Percentiles rank a stretch among this genome's conserved stretches.
phyloP scores from a whole-genome alignment of 345 rosid genomes.

The Jatropha curcas region DNA sequence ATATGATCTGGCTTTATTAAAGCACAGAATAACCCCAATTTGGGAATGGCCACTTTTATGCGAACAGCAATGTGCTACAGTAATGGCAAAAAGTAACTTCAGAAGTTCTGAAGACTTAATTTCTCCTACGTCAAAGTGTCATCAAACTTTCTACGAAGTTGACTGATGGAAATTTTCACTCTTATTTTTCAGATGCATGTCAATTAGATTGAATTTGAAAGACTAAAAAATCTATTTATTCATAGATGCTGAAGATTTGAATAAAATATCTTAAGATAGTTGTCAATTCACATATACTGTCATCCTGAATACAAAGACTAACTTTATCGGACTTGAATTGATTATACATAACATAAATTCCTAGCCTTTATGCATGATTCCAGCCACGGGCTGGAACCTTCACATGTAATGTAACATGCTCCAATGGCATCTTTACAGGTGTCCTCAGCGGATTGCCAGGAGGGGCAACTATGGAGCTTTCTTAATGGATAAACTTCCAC shows the following conservation, averaged over 20 bases:
- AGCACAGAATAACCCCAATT: too few species aligned
- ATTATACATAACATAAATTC: background rate
- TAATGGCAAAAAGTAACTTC: too few species aligned
- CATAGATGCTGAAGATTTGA: background rate
- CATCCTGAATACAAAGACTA: background rate
- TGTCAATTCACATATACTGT: background rate
- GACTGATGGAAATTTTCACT: background rate
- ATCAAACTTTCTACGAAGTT: too few species aligned
- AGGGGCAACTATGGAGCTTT: slow-evolving; percentile 94
- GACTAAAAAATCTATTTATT: background rate
- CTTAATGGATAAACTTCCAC: slow-evolving; percentile 91
- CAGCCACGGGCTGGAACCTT: background rate
- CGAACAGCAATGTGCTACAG: too few species aligned
- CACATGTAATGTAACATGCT: background rate
- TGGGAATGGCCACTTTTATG: too few species aligned
- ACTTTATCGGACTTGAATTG: background rate
- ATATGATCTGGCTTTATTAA: too few species aligned
- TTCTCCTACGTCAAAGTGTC: too few species aligned
- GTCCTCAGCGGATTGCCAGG: slow-evolving; percentile 93
- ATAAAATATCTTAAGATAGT: too few species aligned
- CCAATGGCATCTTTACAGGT: slow-evolving; percentile 40
- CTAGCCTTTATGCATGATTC: background rate
- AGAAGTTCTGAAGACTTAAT: too few species aligned
- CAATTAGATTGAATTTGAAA: background rate
- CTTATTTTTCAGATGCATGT: background rate